Conservation (phyloP, 2,329 filamentous ascomycete genomes). For the Fusarium sp. region DNA sequence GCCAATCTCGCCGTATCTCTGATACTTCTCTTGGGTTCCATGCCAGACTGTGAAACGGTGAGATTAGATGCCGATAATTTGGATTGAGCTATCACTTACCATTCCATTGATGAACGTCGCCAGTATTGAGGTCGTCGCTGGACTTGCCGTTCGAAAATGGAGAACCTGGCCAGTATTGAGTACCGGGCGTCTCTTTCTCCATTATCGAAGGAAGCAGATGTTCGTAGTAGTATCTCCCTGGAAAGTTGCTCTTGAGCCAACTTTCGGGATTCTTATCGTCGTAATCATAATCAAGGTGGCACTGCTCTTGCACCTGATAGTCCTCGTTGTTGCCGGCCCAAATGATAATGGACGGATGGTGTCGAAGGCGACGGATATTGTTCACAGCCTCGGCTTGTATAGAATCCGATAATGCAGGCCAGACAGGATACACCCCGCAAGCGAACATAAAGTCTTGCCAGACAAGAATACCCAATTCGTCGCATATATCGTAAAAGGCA, state of each 20-base stretch:
- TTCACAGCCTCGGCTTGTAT: constrained; percentile 70
- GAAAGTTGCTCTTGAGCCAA: constrained; percentile 84
- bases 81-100: background rate
- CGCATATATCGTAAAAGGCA: constrained; percentile 74
- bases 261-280: constrained; percentile 69
- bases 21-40: constrained; percentile 76
- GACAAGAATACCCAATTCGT: constrained; percentile 74
- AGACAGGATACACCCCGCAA: constrained; percentile 73
- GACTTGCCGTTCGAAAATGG: constrained; percentile 62
- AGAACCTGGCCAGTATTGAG: constrained; percentile 74
- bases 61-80: background rate
- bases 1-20: constrained; percentile 75
- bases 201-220: constrained; percentile 71
- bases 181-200: constrained; percentile 54
- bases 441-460: constrained; percentile 82
- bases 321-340: constrained; percentile 87
- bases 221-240: constrained; percentile 83
- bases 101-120: constrained; percentile 76
- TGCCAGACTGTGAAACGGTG: constrained; percentile 71
- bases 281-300: constrained; percentile 76
- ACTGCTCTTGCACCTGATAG: constrained; percentile 78
- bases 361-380: constrained; percentile 69
- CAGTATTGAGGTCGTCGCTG: constrained; percentile 55
- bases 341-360: constrained; percentile 76
- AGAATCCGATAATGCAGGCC: constrained; percentile 61